These are phyloP conservation scores for Verticillium nonalfalfae DNA, from an alignment of 2,329 filamentous ascomycete species.

Conservation along the genomic window DNA sequence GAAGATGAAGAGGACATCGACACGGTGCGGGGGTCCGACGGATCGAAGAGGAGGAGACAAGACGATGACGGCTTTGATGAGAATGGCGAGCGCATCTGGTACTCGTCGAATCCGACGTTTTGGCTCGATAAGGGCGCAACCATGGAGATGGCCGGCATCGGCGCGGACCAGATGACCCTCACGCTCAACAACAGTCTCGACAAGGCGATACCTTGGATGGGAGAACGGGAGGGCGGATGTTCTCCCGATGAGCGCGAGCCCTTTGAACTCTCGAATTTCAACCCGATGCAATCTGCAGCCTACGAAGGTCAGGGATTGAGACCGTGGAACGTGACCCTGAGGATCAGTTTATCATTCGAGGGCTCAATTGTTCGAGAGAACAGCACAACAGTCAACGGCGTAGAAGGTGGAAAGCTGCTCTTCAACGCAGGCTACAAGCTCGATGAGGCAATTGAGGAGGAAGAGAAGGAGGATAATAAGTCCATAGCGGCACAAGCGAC, in stretches of 20 bases:
- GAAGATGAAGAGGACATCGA: not conserved
- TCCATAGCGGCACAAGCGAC: not conserved
- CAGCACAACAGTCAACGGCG: slow-evolving; percentile 4
- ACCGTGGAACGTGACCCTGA: not conserved
- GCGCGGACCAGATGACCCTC: slow-evolving; percentile 4
- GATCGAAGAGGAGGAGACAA: not conserved
- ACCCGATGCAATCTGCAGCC: not conserved
- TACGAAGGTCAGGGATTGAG: not conserved
- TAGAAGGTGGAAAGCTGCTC: not conserved
- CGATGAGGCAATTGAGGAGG: not conserved
- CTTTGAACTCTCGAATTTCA: slow-evolving; percentile 6
- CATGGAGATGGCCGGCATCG: slow-evolving; percentile 7
- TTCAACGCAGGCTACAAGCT: not conserved
- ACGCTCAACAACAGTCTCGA: slow-evolving; percentile 8
- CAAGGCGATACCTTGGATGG: not conserved
- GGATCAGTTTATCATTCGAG: slow-evolving; percentile 3
- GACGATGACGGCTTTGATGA: not conserved
- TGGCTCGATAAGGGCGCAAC: slow-evolving; percentile 9
- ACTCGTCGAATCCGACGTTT: slow-evolving; percentile 4
- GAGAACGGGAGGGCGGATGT: not conserved
- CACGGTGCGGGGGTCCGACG: not conserved
- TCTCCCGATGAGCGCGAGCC: not conserved
- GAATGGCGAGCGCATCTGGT: not conserved
- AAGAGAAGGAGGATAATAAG: not conserved
- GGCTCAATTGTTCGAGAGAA: slow-evolving; percentile 10